Percentiles rank a stretch among this genome's conserved stretches.
Evolutionary conservation across 2,329 filamentous ascomycete genomes (phyloP).

Genomic region (Pyrenophora tritici-repentis): DNA sequence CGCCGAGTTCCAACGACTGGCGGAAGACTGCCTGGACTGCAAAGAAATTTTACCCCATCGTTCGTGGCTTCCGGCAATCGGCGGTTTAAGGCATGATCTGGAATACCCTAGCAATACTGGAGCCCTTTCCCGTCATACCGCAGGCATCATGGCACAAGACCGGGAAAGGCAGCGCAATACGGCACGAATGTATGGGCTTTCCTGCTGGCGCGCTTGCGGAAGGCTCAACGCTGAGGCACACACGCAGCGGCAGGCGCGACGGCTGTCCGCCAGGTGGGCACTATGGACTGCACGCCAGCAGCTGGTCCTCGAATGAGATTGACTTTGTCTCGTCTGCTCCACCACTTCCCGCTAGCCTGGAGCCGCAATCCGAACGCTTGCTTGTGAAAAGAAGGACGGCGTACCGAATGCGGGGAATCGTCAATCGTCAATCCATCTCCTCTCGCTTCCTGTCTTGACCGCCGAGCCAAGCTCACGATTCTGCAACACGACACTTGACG

Average conservation of each 20-base stretch:
- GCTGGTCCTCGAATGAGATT: constrained; percentile 30
- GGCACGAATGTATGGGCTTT: neutral
- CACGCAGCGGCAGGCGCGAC: constrained; percentile 9
- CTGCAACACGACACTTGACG: constrained; percentile 34
- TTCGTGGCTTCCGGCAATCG: constrained; percentile 35
- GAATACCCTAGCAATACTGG: constrained; percentile 12
- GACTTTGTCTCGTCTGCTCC: constrained; percentile 34
- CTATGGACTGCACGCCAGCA: constrained; percentile 26
- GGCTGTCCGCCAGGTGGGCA: constrained; percentile 34
- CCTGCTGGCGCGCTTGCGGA: constrained; percentile 7
- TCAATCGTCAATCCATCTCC: constrained; percentile 31
- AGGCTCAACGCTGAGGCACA: constrained; percentile 11
- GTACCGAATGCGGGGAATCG: constrained; percentile 46
- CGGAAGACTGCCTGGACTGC: constrained; percentile 9
- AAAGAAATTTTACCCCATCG: constrained; percentile 19
- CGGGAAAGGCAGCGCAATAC: constrained; percentile 12
- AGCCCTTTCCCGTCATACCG: constrained; percentile 31
- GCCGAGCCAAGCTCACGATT: constrained; percentile 39
- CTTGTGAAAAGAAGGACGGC: constrained; percentile 38
- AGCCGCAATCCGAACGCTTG: constrained; percentile 32
- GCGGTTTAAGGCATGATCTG: constrained; percentile 24
- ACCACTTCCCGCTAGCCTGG: constrained; percentile 28
- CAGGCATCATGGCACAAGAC: constrained; percentile 36
- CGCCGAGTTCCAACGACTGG: constrained; percentile 24
- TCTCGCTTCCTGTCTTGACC: constrained; percentile 42